These are phyloP conservation scores for Sclerotiophoma versabilis DNA, from an alignment of 2,329 filamentous ascomycete genomes.

Conservation along the genomic window DNA sequence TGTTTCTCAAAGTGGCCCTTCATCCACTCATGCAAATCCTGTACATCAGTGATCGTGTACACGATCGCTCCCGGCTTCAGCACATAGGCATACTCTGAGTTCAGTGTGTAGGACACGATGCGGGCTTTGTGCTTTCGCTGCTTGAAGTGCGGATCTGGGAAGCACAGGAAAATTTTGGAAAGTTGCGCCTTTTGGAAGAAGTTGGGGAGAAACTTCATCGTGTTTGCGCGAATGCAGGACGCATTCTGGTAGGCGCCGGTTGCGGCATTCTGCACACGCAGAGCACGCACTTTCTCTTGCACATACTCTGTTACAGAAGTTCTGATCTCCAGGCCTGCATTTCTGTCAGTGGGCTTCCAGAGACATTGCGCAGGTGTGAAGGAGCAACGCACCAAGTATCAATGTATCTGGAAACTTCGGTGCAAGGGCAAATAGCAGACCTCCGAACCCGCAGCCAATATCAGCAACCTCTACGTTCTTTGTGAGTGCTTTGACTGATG, in stretches of 20 bases:
- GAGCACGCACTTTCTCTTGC: constrained; percentile 81
- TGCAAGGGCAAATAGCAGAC: constrained; percentile 83
- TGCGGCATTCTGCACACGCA: constrained; percentile 70
- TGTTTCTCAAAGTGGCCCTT: constrained; percentile 81
- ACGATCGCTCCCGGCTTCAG: constrained; percentile 82
- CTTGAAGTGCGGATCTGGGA: constrained; percentile 98
- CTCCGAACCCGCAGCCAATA: constrained; percentile 96
- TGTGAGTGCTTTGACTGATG: constrained; percentile 50
- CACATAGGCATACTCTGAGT: constrained; percentile 92
- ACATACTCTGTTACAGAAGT: constrained; percentile 90
- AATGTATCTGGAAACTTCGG: constrained; percentile 82
- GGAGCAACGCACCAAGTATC: constrained; percentile 72
- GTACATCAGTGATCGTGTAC: constrained; percentile 97
- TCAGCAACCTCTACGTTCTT: constrained; percentile 90
- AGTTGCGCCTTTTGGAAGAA: constrained; percentile 87
- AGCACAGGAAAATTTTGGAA: constrained; percentile 94
- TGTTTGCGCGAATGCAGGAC: constrained; percentile 87
- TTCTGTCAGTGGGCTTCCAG: background rate
- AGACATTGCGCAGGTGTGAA: background rate
- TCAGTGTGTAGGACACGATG: constrained; percentile 87
- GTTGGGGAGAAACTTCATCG: constrained; percentile 99
- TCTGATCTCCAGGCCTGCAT: constrained; percentile 88
- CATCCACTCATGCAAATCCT: constrained; percentile 95
- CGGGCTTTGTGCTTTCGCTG: constrained; percentile 94
- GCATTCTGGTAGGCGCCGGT: constrained; percentile 78